Evolutionary conservation across 192 early-diverging fungal species (phyloP).

Genomic region (Globomyces pollinis-pini): DNA sequence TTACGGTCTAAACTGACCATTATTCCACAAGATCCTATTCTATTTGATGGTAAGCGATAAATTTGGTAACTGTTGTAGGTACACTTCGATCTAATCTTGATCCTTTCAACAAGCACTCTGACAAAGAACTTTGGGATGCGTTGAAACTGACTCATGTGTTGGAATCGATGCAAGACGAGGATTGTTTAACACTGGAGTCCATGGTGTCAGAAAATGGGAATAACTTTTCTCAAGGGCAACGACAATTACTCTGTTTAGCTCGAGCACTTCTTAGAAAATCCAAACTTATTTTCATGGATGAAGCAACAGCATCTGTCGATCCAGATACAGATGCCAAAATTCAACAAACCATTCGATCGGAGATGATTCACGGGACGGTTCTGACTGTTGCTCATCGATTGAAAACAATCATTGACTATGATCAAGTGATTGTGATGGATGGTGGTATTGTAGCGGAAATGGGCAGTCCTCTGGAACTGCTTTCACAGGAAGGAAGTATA

Average conservation of each 20-base stretch:
- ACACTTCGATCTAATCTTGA: slow-evolving; percentile 50
- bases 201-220: slow-evolving; percentile 56
- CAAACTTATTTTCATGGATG: slow-evolving; percentile 36
- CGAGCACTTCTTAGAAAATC: slow-evolving; percentile 28
- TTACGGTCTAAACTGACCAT: slow-evolving; percentile 43
- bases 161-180: slow-evolving; percentile 6
- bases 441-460: slow-evolving; percentile 62
- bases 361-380: slow-evolving; percentile 61
- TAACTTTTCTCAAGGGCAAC: slow-evolving; percentile 77
- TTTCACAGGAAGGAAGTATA: slow-evolving; percentile 43
- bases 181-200: slow-evolving; percentile 13
- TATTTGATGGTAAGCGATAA: slow-evolving; percentile 54
- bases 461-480: slow-evolving; percentile 53
- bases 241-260: slow-evolving; percentile 56
- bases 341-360: slow-evolving; percentile 73
- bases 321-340: slow-evolving; percentile 81
- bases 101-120: slow-evolving; percentile 42
- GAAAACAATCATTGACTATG: slow-evolving; percentile 59
- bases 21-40: slow-evolving; percentile 55
- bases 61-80: too few relatives aligned
- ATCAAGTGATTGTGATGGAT: slow-evolving; percentile 73
- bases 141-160: slow-evolving; percentile 17
- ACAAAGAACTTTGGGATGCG: slow-evolving; percentile 46
- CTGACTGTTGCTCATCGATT: slow-evolving; percentile 83
- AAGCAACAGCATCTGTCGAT: slow-evolving; percentile 84